Percentiles rank a stretch among this genome's conserved stretches.
Evolutionary conservation across 1,284 basidiomycete species (phyloP).

Genomic region (Trametes hirsuta): DNA sequence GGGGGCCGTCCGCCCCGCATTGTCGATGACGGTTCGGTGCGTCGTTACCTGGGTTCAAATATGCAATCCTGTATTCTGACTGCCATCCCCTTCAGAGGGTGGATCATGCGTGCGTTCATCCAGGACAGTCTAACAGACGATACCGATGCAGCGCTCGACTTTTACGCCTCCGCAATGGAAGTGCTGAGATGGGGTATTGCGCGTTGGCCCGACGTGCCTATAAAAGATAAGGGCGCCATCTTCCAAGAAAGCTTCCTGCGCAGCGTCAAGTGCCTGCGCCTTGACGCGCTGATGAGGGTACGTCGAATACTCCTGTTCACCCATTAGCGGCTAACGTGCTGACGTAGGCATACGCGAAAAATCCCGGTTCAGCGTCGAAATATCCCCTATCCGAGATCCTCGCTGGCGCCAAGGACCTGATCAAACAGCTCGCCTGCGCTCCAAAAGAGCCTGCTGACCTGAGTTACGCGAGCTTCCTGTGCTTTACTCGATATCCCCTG

Average conservation of each 20-base stretch:
- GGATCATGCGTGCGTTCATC: conserved; percentile 43
- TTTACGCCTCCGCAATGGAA: conserved; percentile 35
- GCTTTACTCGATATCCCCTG: conserved; percentile 42
- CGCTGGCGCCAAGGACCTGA: conserved; percentile 32
- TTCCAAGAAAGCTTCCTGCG: conserved; percentile 39
- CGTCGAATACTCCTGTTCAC: neutral
- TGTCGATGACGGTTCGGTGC: conserved; percentile 45
- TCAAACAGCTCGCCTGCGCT: conserved; percentile 31
- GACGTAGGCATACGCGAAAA: conserved; percentile 14
- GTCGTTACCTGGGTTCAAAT: neutral
- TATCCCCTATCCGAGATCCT: conserved; percentile 31
- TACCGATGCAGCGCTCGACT: conserved; percentile 17
- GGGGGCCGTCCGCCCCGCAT: conserved; percentile 40
- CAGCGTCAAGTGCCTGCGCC: conserved; percentile 35
- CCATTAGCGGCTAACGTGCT: neutral
- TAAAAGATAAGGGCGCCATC: conserved; percentile 34
- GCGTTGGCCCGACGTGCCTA: conserved; percentile 38
- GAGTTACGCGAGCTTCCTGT: conserved; percentile 33
- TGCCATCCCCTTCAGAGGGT: conserved; percentile 28
- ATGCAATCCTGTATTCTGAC: too few species aligned
- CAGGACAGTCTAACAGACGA: conserved; percentile 22
- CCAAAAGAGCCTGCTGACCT: conserved; percentile 10
- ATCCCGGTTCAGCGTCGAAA: conserved; percentile 23
- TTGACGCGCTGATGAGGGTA: conserved; percentile 39
- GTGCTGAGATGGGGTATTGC: conserved; percentile 45